Evolutionary conservation across 805 yeast genomes (phyloP), one percentile per base, ranked within the genome.

Genomic region (Hanseniaspora valbyensis): DNA sequence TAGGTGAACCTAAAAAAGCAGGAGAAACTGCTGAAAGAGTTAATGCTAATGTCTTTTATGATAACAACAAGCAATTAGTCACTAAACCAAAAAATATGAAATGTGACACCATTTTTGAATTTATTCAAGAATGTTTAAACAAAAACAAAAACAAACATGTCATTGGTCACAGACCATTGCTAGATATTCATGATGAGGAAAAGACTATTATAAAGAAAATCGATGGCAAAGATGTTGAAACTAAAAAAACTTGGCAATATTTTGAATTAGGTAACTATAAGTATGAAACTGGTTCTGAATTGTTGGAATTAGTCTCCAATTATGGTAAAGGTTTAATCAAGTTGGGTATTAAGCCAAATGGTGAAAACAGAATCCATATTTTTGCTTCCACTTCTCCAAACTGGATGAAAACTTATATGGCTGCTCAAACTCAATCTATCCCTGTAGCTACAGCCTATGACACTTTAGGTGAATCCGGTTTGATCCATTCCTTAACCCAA

Each of bases 401-500:
- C 61, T 90, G 97, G 97, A 77, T 90, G 86, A 83, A 85, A 68
- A 76, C 85, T 29, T 90, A 79, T 56, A 65, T 86, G 53, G 95
- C 89, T 14, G 74, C 86, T 49, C 77, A 78, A 58, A 71, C 88
- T 48, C 96, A 87, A 66, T 68, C 75, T 44, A 81, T 92, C 54
- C 84, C 97, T 22, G 75, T 83, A 52, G 97, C 88, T 37, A 92
- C 98, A 14, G 97, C 98, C 34, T 92, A 92, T 66, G 96, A 89
- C 66, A 87, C 96, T 39, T 73, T 89, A 57, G 96, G 96, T 52
- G 95, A 87, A 66, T 74, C 75, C 33, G 95, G 95, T 22, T 74
- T 89, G 61, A 82, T 81, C 52, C 95, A 83, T 67, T 88, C 96
- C 2, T 72, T 92, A 61, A 73, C 75, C 37, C 85, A 89, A 69